Conservation (phyloP, 805 yeast genomes). For the Candida takata region DNA sequence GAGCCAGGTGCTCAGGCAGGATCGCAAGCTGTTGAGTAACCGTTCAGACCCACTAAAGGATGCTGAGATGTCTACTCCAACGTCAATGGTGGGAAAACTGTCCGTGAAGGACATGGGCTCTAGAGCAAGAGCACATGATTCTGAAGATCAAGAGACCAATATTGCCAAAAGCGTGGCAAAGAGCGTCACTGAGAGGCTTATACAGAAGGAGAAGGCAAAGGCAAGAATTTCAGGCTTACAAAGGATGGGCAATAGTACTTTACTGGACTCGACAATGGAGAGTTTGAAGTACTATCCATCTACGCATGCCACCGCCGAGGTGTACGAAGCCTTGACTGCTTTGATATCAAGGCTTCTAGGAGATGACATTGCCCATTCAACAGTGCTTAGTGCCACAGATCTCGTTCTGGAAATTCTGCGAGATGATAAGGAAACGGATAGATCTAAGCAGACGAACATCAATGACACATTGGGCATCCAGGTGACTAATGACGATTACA, state of each 20-base stretch:
- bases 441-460: conserved; percentile 38
- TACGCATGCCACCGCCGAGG: conserved; percentile 40
- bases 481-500: conserved; percentile 24
- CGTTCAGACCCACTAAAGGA: conserved; percentile 33
- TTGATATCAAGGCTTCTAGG: conserved; percentile 54
- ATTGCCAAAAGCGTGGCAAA: conserved; percentile 16
- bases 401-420: conserved; percentile 49
- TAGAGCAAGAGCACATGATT: conserved; percentile 12
- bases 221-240: too few species aligned
- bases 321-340: conserved; percentile 50
- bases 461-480: conserved; percentile 37
- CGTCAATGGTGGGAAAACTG: conserved; percentile 65
- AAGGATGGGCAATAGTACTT: conserved; percentile 16
- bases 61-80: conserved; percentile 57
- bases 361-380: conserved; percentile 69
- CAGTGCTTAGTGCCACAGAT: conserved; percentile 67
- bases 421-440: conserved; percentile 36
- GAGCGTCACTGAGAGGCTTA: conserved; percentile 14
- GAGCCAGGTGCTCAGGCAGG: conserved; percentile 60
- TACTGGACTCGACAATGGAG: conserved; percentile 34
- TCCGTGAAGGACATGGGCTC: conserved; percentile 65
- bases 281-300: conserved; percentile 58
- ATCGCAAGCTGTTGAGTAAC: conserved; percentile 41
- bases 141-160: conserved; percentile 6
- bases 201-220: conserved; percentile 16